Conservation (phyloP, 2,329 filamentous ascomycete genomes). For the Apiospora hydei region DNA sequence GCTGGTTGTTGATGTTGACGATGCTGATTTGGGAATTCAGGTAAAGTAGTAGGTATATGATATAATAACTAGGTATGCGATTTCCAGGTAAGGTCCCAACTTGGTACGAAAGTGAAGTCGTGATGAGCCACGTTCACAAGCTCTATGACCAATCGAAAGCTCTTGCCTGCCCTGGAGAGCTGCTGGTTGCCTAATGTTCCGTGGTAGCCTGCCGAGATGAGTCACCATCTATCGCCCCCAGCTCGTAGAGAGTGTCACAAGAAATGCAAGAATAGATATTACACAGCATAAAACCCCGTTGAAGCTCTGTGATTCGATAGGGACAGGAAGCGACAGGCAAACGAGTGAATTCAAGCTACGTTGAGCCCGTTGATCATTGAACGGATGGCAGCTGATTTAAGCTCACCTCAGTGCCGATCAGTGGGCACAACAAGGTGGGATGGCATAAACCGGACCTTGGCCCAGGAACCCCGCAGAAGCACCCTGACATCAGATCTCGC, state of each 20-base stretch:
- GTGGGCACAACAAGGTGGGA: neutral
- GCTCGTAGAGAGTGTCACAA: neutral
- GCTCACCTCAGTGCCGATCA: constrained; percentile 16
- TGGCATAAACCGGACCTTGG: neutral
- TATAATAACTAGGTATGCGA: neutral
- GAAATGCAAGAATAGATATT: neutral
- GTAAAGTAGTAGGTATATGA: neutral
- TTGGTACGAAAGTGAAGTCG: neutral
- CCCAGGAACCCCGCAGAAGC: neutral
- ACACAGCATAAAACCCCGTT: neutral
- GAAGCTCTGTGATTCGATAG: neutral
- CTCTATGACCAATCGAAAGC: neutral
- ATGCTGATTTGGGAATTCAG: neutral
- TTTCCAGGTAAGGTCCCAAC: neutral
- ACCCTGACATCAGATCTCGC: constrained; percentile 2
- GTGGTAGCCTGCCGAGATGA: neutral
- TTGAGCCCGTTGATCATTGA: neutral
- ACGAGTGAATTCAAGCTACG: no score
- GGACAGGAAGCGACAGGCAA: neutral
- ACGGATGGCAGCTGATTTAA: constrained; percentile 10
- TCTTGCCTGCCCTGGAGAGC: neutral
- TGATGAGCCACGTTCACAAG: neutral
- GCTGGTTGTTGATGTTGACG: neutral
- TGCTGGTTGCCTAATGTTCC: neutral
- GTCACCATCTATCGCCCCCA: neutral